Evolutionary conservation across 768 basidiomycete genomes (phyloP).

Genomic region (Trametes coccinea): DNA sequence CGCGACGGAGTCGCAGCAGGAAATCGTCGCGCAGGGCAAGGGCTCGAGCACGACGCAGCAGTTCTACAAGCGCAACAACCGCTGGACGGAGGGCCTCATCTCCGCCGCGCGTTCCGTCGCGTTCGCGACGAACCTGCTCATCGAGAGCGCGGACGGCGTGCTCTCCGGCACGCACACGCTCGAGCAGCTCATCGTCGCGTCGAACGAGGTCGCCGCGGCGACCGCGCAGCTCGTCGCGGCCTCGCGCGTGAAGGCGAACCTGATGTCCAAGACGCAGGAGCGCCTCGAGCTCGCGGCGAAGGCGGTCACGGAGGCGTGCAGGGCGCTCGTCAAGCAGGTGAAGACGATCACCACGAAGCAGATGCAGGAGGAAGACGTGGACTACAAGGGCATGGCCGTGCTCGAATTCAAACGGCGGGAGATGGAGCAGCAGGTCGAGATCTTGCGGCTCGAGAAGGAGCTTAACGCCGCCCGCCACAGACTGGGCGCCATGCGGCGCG

Average conservation of each 20-base stretch:
- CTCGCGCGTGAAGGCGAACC: constrained; percentile 94
- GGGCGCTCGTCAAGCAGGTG: constrained; percentile 93
- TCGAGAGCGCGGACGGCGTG: constrained; percentile 97
- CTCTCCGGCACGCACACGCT: constrained; percentile 94
- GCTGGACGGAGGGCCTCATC: constrained; percentile 99
- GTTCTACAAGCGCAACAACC: constrained; percentile 99
- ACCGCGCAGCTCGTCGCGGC: constrained; percentile 99
- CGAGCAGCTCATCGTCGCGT: constrained; percentile 99
- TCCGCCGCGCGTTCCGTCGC: constrained; percentile 98
- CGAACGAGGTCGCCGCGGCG: constrained; percentile 95
- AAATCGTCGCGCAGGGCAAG: constrained; percentile 94
- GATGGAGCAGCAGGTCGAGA: constrained; percentile 99
- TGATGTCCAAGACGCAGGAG: constrained; percentile 99
- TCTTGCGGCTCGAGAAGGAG: constrained; percentile 94
- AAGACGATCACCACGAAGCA: constrained; percentile 91
- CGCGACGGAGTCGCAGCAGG: constrained; percentile 96
- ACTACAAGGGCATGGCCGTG: constrained; percentile 89
- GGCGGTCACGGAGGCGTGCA: constrained; percentile 97
- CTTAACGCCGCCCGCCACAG: constrained; percentile 82
- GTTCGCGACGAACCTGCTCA: constrained; percentile 91
- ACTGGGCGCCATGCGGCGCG: constrained; percentile 82
- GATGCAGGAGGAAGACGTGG: constrained; percentile 71
- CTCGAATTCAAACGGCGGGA: constrained; percentile 96
- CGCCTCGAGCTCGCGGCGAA: constrained; percentile 94
- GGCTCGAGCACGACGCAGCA: constrained; percentile 91